These are phyloP conservation scores for Pistacia integerrima DNA, from an alignment of 345 rosid species.

Conservation along the genomic window DNA sequence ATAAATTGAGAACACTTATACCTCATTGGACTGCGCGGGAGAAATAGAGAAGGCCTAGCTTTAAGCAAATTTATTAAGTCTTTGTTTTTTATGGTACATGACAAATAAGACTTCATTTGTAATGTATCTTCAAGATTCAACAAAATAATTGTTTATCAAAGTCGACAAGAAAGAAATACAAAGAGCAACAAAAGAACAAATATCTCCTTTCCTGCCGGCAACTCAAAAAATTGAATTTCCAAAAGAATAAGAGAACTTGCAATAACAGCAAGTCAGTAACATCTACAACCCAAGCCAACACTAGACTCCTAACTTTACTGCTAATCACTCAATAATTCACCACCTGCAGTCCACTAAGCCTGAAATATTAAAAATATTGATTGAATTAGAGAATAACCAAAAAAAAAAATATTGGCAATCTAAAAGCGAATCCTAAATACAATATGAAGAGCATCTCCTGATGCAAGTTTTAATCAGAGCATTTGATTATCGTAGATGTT, in stretches of 20 bases:
- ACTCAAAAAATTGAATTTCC: not conserved
- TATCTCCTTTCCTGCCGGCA: not conserved
- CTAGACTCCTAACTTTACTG: not conserved
- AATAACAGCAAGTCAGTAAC: constrained; percentile 30
- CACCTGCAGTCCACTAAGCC: not conserved
- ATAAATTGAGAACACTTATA: no score
- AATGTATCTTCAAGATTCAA: not conserved
- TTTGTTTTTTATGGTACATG: constrained; percentile 16
- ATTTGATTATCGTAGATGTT: not conserved
- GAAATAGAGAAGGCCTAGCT: no score
- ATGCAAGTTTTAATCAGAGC: not conserved
- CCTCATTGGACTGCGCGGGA: no score
- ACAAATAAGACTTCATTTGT: not conserved
- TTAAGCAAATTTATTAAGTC: not conserved
- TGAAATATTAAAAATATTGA: not conserved
- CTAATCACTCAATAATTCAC: not conserved
- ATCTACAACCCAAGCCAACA: not conserved
- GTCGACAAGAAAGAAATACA: not conserved
- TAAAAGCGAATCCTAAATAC: not conserved
- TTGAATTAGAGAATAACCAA: not conserved
- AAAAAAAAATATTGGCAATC: not conserved
- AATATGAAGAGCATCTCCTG: not conserved
- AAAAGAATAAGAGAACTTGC: constrained; percentile 5
- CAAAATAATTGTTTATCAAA: not conserved
- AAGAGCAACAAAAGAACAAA: not conserved